Conservation (phyloP, 345 rosid species). For the Trapa bicornis region DNA sequence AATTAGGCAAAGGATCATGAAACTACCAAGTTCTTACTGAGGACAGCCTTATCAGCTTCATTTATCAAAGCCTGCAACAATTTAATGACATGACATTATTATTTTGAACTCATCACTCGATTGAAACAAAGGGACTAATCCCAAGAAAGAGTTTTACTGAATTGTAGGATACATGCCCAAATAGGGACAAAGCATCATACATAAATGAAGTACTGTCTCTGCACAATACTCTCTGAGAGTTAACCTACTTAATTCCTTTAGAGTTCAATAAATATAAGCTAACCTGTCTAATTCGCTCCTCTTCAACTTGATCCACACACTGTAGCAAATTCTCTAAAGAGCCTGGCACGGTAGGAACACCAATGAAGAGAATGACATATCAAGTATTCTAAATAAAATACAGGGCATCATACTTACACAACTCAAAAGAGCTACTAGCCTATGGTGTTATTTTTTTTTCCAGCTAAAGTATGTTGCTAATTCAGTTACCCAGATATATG, state of each 20-base stretch:
- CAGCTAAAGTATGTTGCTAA: too few relatives aligned
- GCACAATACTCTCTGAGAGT: background rate
- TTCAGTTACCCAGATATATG: background rate
- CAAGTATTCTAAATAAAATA: background rate
- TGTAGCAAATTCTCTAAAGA: slow-evolving; percentile 64
- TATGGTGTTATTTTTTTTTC: background rate
- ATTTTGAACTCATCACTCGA: background rate
- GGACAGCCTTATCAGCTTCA: slow-evolving; percentile 51
- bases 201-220: too few relatives aligned
- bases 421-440: background rate
- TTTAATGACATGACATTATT: slow-evolving; percentile 3
- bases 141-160: background rate
- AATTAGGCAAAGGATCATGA: background rate
- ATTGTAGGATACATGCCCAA: background rate
- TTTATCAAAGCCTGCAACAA: slow-evolving; percentile 38
- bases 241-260: background rate
- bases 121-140: background rate
- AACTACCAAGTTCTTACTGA: slow-evolving; percentile 75
- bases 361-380: slow-evolving; percentile 4
- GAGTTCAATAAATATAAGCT: background rate
- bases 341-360: slow-evolving; percentile 26
- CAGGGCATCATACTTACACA: background rate
- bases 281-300: slow-evolving; percentile 52
- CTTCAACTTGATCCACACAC: slow-evolving; percentile 58
- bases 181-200: too few relatives aligned